Evolutionary conservation across 106 monocot genomes (phyloP).

Genomic region (Dendrobium nobile): DNA sequence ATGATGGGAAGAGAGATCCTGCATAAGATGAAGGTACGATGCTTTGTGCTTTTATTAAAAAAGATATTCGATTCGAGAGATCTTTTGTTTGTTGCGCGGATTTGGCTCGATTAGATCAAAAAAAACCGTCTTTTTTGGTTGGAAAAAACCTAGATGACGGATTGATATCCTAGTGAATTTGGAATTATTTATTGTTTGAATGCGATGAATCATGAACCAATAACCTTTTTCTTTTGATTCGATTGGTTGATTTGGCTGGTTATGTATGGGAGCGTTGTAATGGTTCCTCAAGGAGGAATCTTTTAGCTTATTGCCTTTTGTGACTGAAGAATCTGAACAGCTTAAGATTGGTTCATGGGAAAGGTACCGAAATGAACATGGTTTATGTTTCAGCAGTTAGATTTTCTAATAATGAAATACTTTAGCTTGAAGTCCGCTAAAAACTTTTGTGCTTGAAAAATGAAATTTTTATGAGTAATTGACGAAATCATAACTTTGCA

Average conservation of each 20-base stretch:
- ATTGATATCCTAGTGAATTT: neutral
- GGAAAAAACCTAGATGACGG: neutral
- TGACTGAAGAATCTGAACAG: neutral
- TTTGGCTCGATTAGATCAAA: neutral
- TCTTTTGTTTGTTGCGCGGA: neutral
- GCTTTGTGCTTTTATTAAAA: neutral
- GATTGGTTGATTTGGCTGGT: neutral
- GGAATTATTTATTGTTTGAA: neutral
- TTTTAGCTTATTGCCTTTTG: neutral
- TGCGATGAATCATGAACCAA: neutral
- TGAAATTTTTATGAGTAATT: no score
- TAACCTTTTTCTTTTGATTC: neutral
- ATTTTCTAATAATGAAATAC: no score
- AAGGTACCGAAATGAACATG: no score
- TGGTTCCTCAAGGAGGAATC: neutral
- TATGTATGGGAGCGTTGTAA: neutral
- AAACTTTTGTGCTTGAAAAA: no score
- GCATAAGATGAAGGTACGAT: slow-evolving; percentile 8
- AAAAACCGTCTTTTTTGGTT: neutral
- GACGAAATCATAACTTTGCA: no score
- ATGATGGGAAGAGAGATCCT: slow-evolving; percentile 7
- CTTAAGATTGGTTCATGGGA: neutral
- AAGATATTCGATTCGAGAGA: neutral
- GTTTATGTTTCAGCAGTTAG: no score
- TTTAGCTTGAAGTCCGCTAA: no score